Conservation (phyloP, 2,329 filamentous ascomycete species). For the Bipolaris gigantea region DNA sequence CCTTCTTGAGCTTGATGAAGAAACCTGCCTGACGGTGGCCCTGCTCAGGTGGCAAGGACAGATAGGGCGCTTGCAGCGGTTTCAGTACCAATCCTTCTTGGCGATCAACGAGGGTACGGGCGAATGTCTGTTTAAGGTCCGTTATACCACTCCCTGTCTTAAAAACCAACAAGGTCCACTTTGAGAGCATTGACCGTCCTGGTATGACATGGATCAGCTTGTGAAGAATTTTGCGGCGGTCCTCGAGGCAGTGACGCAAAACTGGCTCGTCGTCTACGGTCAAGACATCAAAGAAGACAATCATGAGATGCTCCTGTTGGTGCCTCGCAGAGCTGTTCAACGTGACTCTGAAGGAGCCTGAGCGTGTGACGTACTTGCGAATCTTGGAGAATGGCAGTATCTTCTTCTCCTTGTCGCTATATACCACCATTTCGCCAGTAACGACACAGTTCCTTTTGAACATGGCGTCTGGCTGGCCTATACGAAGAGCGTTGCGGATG, state of each 20-base stretch:
- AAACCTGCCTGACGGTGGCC: constrained; percentile 40
- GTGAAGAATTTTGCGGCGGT: constrained; percentile 63
- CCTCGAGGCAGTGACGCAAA: constrained; percentile 58
- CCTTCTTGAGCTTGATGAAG: constrained; percentile 88
- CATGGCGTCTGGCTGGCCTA: constrained; percentile 61
- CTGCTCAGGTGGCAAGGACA: constrained; percentile 47
- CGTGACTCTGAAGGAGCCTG: constrained; percentile 69
- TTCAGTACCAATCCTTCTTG: constrained; percentile 84
- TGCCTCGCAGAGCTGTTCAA: constrained; percentile 66
- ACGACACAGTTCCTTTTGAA: constrained; percentile 71
- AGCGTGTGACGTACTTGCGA: constrained; percentile 74
- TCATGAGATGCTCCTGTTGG: constrained; percentile 60
- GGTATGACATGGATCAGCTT: constrained; percentile 56
- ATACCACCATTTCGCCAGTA: constrained; percentile 82
- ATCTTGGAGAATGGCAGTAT: constrained; percentile 81
- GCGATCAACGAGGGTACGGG: constrained; percentile 63
- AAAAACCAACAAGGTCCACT: constrained; percentile 71
- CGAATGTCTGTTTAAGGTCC: constrained; percentile 56
- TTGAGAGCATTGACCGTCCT: constrained; percentile 68
- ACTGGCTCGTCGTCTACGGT: constrained; percentile 58
- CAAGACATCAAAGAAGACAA: constrained; percentile 64
- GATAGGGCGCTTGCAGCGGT: constrained; percentile 73
- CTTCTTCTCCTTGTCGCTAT: constrained; percentile 64
- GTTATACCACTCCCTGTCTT: constrained; percentile 34
- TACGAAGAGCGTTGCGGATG: constrained; percentile 65